These are phyloP conservation scores for Dendrobium nobile DNA, from an alignment of 106 monocot species.

Conservation along the genomic window DNA sequence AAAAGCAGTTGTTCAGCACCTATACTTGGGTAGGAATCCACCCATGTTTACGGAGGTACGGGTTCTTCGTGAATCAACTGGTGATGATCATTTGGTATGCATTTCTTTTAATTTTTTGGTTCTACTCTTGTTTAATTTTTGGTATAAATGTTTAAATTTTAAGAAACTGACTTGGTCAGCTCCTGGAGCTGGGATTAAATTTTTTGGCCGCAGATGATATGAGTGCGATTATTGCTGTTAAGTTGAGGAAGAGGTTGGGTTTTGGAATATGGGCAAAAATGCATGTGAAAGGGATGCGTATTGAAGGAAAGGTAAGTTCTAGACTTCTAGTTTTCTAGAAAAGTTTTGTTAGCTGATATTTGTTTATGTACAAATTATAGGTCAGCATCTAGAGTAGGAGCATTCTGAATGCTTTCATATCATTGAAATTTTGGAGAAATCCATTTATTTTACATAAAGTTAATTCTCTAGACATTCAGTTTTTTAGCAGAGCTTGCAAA, in stretches of 20 bases:
- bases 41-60: constrained; percentile 70
- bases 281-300: constrained; percentile 91
- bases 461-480: not conserved
- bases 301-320: constrained; percentile 80
- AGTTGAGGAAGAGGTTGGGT: constrained; percentile 65
- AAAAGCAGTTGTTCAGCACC: constrained; percentile 62
- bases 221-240: constrained; percentile 67
- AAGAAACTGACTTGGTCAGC: constrained; percentile 22
- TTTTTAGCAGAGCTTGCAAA: not conserved
- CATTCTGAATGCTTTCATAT: not conserved
- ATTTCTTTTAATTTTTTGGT: not conserved
- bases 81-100: constrained; percentile 83
- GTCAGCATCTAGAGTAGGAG: not conserved
- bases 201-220: constrained; percentile 87
- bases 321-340: not conserved
- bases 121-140: not conserved
- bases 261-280: constrained; percentile 82
- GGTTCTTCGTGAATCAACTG: constrained; percentile 49
- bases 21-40: constrained; percentile 82
- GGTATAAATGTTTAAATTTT: not conserved
- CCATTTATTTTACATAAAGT: not conserved
- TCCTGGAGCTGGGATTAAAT: constrained; percentile 79
- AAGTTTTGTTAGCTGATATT: not conserved
- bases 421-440: not conserved
- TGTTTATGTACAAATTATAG: not conserved